These are phyloP conservation scores for Chloris gayana DNA, from an alignment of 176 grass and related monocot genomes.

Conservation along the genomic window DNA sequence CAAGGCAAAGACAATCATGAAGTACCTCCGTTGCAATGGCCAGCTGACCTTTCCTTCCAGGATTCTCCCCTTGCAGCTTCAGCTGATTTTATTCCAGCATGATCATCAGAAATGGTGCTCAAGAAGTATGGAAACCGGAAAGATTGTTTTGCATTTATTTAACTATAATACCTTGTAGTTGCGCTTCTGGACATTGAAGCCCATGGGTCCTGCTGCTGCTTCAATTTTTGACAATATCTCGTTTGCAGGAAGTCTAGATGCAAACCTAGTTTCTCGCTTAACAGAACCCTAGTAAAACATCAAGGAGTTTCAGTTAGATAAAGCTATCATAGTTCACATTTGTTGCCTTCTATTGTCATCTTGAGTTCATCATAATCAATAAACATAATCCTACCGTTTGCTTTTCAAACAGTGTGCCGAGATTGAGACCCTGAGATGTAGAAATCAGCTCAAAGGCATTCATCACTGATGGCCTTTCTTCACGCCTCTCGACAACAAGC, in stretches of 20 bases:
- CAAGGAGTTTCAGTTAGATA: neutral
- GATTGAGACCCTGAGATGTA: slow-evolving; percentile 94
- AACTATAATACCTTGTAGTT: slow-evolving; percentile 82
- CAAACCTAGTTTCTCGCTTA: slow-evolving; percentile 93
- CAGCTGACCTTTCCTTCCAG: slow-evolving; percentile 96
- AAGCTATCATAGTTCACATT: neutral
- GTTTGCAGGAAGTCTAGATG: slow-evolving; percentile 86
- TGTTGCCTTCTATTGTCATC: neutral
- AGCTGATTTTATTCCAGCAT: slow-evolving; percentile 57
- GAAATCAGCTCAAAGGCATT: slow-evolving; percentile 99
- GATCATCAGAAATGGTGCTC: neutral
- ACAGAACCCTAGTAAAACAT: slow-evolving; percentile 54
- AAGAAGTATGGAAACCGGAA: neutral
- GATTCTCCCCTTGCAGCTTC: slow-evolving; percentile 91
- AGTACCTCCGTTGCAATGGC: slow-evolving; percentile 89
- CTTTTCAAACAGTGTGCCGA: slow-evolving; percentile 92
- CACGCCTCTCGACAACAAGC: slow-evolving; percentile 88
- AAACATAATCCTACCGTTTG: slow-evolving; percentile 57
- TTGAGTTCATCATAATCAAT: neutral
- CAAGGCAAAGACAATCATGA: neutral
- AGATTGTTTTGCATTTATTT: neutral
- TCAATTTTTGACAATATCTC: slow-evolving; percentile 96
- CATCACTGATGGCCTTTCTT: slow-evolving; percentile 73
- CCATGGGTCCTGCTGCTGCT: slow-evolving; percentile 80
- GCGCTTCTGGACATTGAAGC: slow-evolving; percentile 84